Evolutionary conservation across 2,329 filamentous ascomycete species (phyloP), one percentile per base, ranked within the genome.

Genomic region (Cladophialophora psammophila): DNA sequence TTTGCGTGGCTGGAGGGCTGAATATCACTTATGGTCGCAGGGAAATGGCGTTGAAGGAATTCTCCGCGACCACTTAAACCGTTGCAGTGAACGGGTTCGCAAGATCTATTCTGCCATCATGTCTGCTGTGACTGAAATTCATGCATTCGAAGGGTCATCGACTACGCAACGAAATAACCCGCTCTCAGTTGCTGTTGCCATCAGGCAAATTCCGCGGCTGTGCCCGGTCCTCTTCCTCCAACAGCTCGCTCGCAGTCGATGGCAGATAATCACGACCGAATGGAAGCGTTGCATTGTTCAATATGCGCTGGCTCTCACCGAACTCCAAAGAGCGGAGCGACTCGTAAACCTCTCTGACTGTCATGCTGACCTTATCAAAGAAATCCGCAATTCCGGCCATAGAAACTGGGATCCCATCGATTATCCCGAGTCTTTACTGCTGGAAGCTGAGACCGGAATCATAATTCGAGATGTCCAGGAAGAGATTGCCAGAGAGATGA

Each of bases 391-490:
- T 87, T 63, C 13, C 68, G 0, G 88, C 87, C 0, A 87, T 88
- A 67, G 71, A 72, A 3, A 85, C 84, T 10, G 91, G 88, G 87
- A 71, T 83, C 7, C 83, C 84, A 0, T 5, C 72, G 0, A 67
- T 84, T 77, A 80, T 45, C 88, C 89, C 0, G 89, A 92, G 18
- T 87, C 80, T 63, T 77, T 92, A 0, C 77, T 93, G 0, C 65
- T 92, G 0, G 89, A 92, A 73, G 78, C 89, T 0, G 90, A 92
- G 60, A 86, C 82, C 38, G 82, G 83, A 0, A 80, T 92, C 1
- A 72, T 87, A 10, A 87, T 93, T 7, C 84, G 91, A 0, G 72
- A 80, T 0, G 82, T 86, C 0, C 89, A 92, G 72, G 80, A 83
- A 2, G 74, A 84, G 1, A 87, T 92, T 59, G 86, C 88, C 0